Evolutionary conservation across 2,329 filamentous ascomycete genomes (phyloP), one percentile per base, ranked within the genome.

Genomic region (Neofusicoccum sp.): DNA sequence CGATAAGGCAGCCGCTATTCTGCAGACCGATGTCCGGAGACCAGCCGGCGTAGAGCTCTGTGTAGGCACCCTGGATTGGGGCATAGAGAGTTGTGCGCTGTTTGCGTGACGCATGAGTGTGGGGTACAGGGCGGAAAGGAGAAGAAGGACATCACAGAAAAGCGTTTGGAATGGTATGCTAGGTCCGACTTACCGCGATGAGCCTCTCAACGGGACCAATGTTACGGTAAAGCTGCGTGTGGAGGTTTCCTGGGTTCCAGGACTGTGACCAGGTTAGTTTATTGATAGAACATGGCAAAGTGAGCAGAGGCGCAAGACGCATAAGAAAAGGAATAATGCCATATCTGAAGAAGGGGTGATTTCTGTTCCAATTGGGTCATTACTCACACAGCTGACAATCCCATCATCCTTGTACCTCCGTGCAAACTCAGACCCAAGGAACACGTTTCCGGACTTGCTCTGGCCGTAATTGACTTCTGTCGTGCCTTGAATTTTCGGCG

Each of bases 211-310:
- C 29, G n/a, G 39, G 6, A 29, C 50, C 29, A 3, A 28, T 45
- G 37, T 77, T 68, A 34, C 76, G 68, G 49, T 76, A 71, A 5
- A 80, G 65, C 16, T 76, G 73, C 5, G 77, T 79, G 43, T 64
- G 70, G 65, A 81, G 71, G 36, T 79, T 76, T 0, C 79, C 79
- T 0, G 79, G 79, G 66, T 81, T 79, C 36, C 78, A 63, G 9
- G 61, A 63, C 33, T 64, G 11, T 4, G 22, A 22, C 22, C 22
- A 22, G 22, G 22, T 22, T 22, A 22, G 22, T 22, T 22, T 22
- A 22, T 22, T 22, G 22, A 22, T 22, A 22, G 22, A 22, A 22
- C 22, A 22, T 22, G 22, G 22, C 22, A 22, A 22, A 22, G 22
- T 22, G 22, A 22, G 22, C 22, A 22, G 22, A 22, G 22, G 2